phyloP scores from a whole-genome alignment of 2,329 filamentous ascomycete genomes.

The Ophiostoma sp. region DNA sequence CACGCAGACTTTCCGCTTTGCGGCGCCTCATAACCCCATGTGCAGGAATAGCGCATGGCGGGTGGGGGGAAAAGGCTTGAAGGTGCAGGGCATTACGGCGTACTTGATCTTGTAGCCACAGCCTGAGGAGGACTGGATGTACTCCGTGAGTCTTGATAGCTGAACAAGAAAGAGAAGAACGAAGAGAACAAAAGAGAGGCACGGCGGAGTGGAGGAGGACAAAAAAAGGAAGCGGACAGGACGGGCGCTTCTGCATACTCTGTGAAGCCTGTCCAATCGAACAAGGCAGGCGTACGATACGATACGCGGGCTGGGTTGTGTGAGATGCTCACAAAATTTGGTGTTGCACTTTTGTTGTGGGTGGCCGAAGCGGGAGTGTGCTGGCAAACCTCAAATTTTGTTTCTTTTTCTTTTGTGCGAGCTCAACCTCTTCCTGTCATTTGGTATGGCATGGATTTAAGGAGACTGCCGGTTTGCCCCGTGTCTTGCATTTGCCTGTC shows the following conservation, averaged over 20 bases:
- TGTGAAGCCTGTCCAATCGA: neutral
- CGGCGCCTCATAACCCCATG: neutral
- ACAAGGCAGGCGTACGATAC: neutral
- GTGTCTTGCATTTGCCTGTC: neutral
- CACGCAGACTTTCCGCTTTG: neutral
- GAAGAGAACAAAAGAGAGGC: neutral
- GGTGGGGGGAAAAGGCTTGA: neutral
- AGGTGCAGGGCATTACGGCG: neutral
- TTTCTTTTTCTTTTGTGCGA: neutral
- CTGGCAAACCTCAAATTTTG: neutral
- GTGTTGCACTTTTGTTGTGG: neutral
- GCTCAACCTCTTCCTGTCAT: neutral
- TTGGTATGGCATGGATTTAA: neutral
- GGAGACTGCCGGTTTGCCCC: neutral
- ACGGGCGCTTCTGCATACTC: neutral
- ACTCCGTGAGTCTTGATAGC: neutral
- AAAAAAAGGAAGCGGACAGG: neutral
- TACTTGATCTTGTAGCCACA: neutral
- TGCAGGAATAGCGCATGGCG: conserved; percentile 13
- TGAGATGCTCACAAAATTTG: neutral
- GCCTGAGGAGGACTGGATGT: neutral
- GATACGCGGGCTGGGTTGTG: neutral
- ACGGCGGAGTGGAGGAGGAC: neutral
- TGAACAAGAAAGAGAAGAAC: neutral
- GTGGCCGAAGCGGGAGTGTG: neutral